phyloP scores from a whole-genome alignment of 371 early-diverging fungal species.

The Mucor velutinosus region DNA sequence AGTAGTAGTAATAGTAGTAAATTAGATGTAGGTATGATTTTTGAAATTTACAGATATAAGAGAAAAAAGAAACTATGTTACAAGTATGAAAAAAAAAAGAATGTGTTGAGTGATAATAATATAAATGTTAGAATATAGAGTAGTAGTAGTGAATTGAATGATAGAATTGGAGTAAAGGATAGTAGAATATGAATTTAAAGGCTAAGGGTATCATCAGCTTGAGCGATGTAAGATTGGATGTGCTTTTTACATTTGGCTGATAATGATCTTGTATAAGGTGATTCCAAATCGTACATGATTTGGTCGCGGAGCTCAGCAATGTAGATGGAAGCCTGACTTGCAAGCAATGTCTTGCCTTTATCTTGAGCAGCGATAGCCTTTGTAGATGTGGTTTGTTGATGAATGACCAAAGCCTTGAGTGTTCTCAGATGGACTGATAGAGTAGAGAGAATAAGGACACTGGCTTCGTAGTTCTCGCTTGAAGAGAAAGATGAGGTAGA shows the following conservation, averaged over 20 bases:
- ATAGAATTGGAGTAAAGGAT: background rate
- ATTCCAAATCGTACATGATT: constrained; percentile 21
- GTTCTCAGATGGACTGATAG: constrained; percentile 31
- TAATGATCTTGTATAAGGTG: constrained; percentile 15
- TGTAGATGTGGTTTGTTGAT: constrained; percentile 12
- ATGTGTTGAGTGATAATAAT: background rate
- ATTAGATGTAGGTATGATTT: background rate
- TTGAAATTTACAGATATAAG: background rate
- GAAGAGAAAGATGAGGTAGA: constrained; percentile 3
- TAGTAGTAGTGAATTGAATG: background rate
- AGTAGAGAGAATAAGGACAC: constrained; percentile 28
- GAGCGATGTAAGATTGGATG: constrained; percentile 26
- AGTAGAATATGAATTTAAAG: constrained; percentile 11
- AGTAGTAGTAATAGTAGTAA: background rate
- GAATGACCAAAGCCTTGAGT: constrained; percentile 19
- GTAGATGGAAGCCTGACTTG: constrained; percentile 15
- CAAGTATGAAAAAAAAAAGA: background rate
- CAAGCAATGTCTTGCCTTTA: constrained; percentile 6
- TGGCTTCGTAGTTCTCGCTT: constrained; percentile 30
- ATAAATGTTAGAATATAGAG: background rate
- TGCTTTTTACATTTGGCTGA: constrained; percentile 19
- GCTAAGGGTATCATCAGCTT: constrained; percentile 32
- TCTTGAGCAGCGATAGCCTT: background rate
- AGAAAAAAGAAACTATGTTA: background rate
- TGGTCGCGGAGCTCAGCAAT: constrained; percentile 30